A percentile compares a stretch with the other conserved stretches of the same genome.
Conservation (phyloP, 2,329 filamentous ascomycete genomes). For the Colletotrichum horii region DNA sequence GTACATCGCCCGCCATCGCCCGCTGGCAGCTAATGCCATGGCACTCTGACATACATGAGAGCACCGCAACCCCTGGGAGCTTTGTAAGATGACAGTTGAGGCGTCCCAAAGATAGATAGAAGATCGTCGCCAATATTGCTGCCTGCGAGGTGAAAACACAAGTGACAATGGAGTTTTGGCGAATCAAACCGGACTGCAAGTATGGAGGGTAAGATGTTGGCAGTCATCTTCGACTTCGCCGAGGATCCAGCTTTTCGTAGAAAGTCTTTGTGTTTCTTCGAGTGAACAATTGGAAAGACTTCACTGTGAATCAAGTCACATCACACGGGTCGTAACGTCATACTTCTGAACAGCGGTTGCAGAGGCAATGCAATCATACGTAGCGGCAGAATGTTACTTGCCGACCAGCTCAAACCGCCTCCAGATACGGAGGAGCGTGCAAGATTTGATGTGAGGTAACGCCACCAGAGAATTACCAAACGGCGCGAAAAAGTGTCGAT, state of each 20-base stretch:
- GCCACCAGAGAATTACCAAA: neutral
- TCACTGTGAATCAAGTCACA: neutral
- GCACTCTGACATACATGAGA: conserved; percentile 18
- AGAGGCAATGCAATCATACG: neutral
- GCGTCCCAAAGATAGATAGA: neutral
- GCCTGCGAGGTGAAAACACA: neutral
- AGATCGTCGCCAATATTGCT: neutral
- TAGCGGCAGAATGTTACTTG: neutral
- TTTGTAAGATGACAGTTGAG: neutral
- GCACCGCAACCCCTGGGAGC: neutral
- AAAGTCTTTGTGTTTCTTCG: neutral
- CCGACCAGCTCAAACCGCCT: neutral
- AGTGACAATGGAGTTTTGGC: neutral
- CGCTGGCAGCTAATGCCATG: conserved; percentile 7
- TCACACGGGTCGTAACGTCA: neutral
- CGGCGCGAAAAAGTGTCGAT: neutral
- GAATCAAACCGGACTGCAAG: neutral
- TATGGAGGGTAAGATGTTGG: neutral
- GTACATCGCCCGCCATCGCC: neutral
- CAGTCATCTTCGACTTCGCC: neutral
- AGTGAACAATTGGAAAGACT: neutral
- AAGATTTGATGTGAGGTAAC: neutral
- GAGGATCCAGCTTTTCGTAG: neutral
- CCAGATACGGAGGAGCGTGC: neutral
- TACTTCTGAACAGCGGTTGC: neutral